Evolutionary conservation across 2,329 filamentous ascomycete species (phyloP).

Genomic region (Fonsecaea erecta): DNA sequence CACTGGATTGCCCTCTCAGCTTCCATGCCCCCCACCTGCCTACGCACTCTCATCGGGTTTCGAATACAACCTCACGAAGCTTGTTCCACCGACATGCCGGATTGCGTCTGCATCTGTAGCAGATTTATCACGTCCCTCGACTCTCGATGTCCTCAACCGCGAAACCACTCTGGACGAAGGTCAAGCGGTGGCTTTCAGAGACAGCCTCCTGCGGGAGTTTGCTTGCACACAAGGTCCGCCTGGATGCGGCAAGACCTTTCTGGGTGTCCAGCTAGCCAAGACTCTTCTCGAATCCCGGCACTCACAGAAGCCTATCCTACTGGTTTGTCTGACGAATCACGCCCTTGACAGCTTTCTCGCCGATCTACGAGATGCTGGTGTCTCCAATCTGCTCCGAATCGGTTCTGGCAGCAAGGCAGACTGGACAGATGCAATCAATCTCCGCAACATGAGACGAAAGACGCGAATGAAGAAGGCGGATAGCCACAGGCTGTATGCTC

Average conservation of each 20-base stretch:
- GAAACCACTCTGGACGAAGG: constrained; percentile 38
- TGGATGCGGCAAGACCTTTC: constrained; percentile 70
- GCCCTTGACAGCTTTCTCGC: constrained; percentile 42
- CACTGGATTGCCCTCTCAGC: neutral
- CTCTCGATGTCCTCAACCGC: constrained; percentile 26
- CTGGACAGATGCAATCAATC: constrained; percentile 34
- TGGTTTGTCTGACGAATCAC: constrained; percentile 43
- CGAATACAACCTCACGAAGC: constrained; percentile 35
- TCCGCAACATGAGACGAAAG: constrained; percentile 27
- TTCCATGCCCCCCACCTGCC: constrained; percentile 33
- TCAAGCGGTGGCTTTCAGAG: constrained; percentile 58
- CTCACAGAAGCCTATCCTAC: constrained; percentile 39
- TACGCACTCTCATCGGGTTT: constrained; percentile 34
- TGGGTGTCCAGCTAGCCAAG: constrained; percentile 57
- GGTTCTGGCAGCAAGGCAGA: constrained; percentile 40
- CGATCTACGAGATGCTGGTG: constrained; percentile 37
- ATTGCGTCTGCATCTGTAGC: constrained; percentile 22
- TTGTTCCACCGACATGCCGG: constrained; percentile 19
- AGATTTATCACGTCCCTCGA: constrained; percentile 7
- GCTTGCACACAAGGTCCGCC: constrained; percentile 72
- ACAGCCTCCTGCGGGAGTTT: constrained; percentile 58
- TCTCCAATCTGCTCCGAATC: constrained; percentile 39
- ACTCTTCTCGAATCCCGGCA: constrained; percentile 38
- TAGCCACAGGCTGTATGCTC: neutral
- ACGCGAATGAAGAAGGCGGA: constrained; percentile 20